Evolutionary conservation across 208 protist species (phyloP).

Genomic region (Trypanosoma platydactyli): DNA sequence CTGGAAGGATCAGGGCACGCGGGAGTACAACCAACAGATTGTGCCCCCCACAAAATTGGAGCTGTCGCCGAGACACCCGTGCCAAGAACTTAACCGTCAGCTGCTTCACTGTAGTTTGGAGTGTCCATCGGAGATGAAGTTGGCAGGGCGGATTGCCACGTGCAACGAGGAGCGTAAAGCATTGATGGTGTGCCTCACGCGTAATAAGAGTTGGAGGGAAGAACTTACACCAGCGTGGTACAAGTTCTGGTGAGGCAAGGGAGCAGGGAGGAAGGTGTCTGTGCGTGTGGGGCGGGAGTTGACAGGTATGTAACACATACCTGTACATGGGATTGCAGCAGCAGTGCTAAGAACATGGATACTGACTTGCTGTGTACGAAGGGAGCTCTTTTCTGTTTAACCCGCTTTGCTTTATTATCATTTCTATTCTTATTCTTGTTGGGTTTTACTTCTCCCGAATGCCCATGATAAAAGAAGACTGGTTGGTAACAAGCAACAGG

Average conservation of each 20-base stretch:
- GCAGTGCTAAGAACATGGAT: too few species aligned
- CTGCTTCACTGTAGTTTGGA: constrained; percentile 55
- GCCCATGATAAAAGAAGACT: background rate
- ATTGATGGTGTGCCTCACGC: constrained; percentile 71
- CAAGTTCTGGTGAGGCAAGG: constrained; percentile 37
- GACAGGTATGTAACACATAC: background rate
- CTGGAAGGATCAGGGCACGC: constrained; percentile 67
- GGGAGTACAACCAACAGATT: constrained; percentile 70
- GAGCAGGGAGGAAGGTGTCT: background rate
- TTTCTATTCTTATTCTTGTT: constrained; percentile 10
- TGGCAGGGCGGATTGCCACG: constrained; percentile 60
- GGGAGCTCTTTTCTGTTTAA: constrained; percentile 1
- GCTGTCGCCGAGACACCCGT: constrained; percentile 54
- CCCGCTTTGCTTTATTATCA: constrained; percentile 14
- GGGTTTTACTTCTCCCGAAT: background rate
- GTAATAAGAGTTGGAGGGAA: constrained; percentile 63
- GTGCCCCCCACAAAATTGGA: constrained; percentile 47
- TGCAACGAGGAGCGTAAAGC: constrained; percentile 64
- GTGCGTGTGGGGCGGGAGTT: background rate
- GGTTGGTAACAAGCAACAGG: background rate
- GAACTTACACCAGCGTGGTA: constrained; percentile 33
- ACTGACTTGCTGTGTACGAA: background rate
- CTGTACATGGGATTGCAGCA: too few species aligned
- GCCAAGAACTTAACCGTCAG: constrained; percentile 43
- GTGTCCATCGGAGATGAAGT: constrained; percentile 72